phyloP scores from a whole-genome alignment of 2,329 filamentous ascomycete genomes.

The Ophioceras dolichostomum region DNA sequence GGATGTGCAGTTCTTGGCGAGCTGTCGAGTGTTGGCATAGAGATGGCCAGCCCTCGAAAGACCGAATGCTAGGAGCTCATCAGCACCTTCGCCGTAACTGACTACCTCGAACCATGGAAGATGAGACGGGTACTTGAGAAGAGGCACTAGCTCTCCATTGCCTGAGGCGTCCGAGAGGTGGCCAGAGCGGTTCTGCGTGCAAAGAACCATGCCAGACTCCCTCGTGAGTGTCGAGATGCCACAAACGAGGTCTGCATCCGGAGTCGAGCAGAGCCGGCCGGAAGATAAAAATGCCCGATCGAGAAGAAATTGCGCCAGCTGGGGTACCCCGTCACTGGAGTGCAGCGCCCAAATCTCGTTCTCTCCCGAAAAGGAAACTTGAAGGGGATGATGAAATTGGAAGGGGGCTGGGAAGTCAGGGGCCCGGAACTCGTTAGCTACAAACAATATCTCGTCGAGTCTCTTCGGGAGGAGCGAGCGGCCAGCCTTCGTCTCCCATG shows the following conservation, averaged over 20 bases:
- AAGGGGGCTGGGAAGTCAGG: too few species aligned
- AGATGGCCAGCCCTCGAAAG: constrained; percentile 66
- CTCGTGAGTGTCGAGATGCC: constrained; percentile 5
- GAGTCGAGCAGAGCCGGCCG: not conserved
- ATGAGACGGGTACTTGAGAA: constrained; percentile 28
- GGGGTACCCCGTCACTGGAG: not conserved
- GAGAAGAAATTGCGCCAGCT: too few species aligned
- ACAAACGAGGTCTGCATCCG: not conserved
- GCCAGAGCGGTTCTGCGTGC: constrained; percentile 33
- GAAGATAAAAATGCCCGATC: not conserved
- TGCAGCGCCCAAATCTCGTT: not conserved
- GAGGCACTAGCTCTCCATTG: constrained; percentile 15
- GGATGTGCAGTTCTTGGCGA: constrained; percentile 84
- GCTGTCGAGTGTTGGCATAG: constrained; percentile 60
- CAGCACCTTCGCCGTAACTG: constrained; percentile 26
- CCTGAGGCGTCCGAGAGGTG: constrained; percentile 26
- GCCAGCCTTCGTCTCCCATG: constrained; percentile 51
- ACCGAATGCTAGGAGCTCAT: constrained; percentile 38
- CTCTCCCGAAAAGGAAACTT: constrained; percentile 7
- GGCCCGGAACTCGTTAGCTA: too few species aligned
- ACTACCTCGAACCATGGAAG: constrained; percentile 41
- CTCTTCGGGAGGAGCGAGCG: constrained; percentile 29
- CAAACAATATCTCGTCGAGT: not conserved
- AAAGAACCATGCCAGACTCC: constrained; percentile 11
- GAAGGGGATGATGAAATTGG: too few species aligned